phyloP scores from a whole-genome alignment of 257 asterid species.

The Ocimum tenuiflorum region DNA sequence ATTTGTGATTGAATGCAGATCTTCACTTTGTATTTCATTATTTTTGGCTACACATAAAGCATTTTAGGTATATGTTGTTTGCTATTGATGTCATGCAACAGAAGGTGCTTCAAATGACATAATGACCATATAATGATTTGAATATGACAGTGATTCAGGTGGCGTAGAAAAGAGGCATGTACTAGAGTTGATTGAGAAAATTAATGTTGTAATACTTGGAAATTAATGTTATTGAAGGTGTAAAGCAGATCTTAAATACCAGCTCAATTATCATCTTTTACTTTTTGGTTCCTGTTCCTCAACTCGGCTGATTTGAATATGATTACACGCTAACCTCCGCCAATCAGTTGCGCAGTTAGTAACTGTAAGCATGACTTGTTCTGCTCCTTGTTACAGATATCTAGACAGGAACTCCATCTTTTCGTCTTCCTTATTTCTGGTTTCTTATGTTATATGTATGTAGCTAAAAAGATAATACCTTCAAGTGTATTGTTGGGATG shows the following conservation, averaged over 20 bases:
- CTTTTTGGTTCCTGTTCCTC: conserved; percentile 79
- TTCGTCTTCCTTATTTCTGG: not conserved
- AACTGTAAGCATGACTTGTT: conserved; percentile 39
- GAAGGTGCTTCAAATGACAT: not conserved
- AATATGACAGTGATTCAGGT: conserved; percentile 83
- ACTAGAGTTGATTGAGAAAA: conserved; percentile 79
- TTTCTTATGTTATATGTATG: not conserved
- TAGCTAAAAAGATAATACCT: no score
- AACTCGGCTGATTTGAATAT: no score
- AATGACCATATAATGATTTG: not conserved
- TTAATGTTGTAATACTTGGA: conserved; percentile 48
- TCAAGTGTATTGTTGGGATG: no score
- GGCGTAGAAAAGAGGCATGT: conserved; percentile 89
- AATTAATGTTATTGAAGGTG: conserved; percentile 89
- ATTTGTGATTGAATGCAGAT: no score
- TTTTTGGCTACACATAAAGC: no score
- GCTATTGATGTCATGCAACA: not conserved
- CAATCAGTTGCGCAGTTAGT: conserved; percentile 73
- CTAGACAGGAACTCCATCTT: not conserved
- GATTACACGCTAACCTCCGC: conserved; percentile 69
- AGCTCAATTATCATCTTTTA: not conserved
- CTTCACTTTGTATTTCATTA: no score
- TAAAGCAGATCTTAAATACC: conserved; percentile 66
- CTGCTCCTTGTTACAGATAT: not conserved
- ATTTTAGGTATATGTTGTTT: not conserved